Evolutionary conservation across 176 grass and related monocot genomes (phyloP).

Genomic region (Panicum miliaceum): DNA sequence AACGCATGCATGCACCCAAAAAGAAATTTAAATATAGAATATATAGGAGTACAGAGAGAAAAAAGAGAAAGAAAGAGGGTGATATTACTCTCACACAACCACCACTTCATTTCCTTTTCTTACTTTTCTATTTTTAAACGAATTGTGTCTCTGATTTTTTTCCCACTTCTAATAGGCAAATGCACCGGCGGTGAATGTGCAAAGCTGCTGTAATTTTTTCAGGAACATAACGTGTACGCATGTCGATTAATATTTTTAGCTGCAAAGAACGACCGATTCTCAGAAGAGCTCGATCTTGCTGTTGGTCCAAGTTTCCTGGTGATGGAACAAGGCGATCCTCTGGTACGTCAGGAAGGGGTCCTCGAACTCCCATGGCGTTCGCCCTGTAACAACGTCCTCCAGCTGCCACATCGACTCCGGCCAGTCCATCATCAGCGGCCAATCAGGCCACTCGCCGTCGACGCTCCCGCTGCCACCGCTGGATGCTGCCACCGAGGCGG

Average conservation of each 20-base stretch:
- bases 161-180: not conserved
- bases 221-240: not conserved
- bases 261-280: conserved; percentile 25
- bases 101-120: conserved; percentile 37
- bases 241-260: not conserved
- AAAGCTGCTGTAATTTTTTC: not conserved
- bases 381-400: conserved; percentile 59
- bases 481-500: conserved; percentile 25
- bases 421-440: conserved; percentile 68
- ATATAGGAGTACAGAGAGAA: not conserved
- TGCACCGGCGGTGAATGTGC: not conserved
- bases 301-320: conserved; percentile 62
- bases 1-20: not conserved
- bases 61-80: not conserved
- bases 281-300: conserved; percentile 43
- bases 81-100: conserved; percentile 23
- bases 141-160: not conserved
- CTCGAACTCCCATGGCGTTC: conserved; percentile 42
- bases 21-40: not conserved
- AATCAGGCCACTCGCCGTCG: conserved; percentile 49
- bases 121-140: not conserved
- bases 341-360: conserved; percentile 66
- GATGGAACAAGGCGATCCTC: conserved; percentile 59
- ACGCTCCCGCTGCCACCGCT: conserved; percentile 27
- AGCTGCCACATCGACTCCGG: conserved; percentile 65